phyloP scores from a whole-genome alignment of 176 grass and related monocot genomes.

The Miscanthus lutarioriparius region DNA sequence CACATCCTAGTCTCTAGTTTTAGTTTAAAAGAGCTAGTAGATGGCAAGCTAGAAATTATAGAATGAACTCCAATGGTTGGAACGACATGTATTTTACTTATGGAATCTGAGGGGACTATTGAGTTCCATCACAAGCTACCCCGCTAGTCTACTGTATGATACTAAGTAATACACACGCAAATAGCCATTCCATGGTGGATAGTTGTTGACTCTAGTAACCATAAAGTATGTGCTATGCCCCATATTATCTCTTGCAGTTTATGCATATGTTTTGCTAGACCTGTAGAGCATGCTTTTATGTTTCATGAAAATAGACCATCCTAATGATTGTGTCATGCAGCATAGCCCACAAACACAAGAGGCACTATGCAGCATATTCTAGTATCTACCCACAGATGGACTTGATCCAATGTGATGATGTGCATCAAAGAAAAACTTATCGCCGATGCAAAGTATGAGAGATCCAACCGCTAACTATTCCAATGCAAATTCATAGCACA shows the following conservation, averaged over 20 bases:
- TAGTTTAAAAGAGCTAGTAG: neutral
- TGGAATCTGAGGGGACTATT: slow-evolving; percentile 18
- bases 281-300: neutral
- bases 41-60: slow-evolving; percentile 34
- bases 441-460: too few species aligned
- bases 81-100: slow-evolving; percentile 36
- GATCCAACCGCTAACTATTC: neutral
- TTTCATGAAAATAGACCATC: neutral
- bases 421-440: too few species aligned
- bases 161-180: neutral
- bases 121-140: slow-evolving; percentile 10
- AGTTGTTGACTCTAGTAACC: neutral
- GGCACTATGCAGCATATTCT: neutral
- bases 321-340: neutral
- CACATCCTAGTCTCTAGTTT: slow-evolving; percentile 8
- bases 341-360: neutral
- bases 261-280: neutral
- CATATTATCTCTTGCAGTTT: neutral
- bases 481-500: neutral
- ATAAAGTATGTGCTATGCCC: neutral
- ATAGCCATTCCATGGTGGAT: slow-evolving; percentile 8
- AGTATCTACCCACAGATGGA: neutral
- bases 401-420: neutral
- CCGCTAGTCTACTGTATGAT: neutral
- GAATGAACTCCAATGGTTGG: slow-evolving; percentile 24